Evolutionary conservation across 441 rosid species (phyloP), one percentile per base, ranked within the genome.

Genomic region (Geranium incanum): DNA sequence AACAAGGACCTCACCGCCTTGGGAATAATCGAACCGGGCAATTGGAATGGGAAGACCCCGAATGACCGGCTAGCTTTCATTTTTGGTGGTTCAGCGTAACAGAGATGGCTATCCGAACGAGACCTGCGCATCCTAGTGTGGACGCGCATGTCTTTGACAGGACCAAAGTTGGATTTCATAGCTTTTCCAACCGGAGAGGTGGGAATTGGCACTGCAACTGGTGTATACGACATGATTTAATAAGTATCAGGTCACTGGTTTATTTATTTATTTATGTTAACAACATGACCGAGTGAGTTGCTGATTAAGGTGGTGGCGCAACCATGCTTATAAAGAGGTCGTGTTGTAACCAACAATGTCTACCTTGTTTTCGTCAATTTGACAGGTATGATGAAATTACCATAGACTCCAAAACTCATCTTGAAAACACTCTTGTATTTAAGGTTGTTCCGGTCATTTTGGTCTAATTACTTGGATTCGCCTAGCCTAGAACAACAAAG

Each of bases 71-170:
- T 79, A 76, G 8, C 81, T 77, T 84, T 87, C 67, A 87, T 74
- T 60, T 84, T 84, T 33, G 89, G 85, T 71, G 78, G 52, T 45
- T 45, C 37, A 37, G 86, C 76, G 67, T 70, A 70, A 74, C 85
- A 89, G 67, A 93, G 82, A 66, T 85, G 92, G 72, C 83, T 86
- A 28, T 91, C 92, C 1, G 95, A 93, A 68, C 68, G 71, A 5
- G 93, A 91, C 77, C 95, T 81, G 19, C 70, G 78, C 59, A 50
- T 50, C 59, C 59, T 12, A 0, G 60, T 16, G 6, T 3, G 43
- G 16, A n/a, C 16, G 18, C 18, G n/a, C 16, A 52, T 0, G 60
- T 52, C 60, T n/a, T 52, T 52, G 6, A n/a, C 60, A n/a, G 60
- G n/a, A 15, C 16, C 5, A 52, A 52, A 52, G 16, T 16, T 52